Percentiles rank a stretch among this genome's conserved stretches.
Conservation (phyloP, 2,329 filamentous ascomycete species). For the Scleromitrula shiraiana region DNA sequence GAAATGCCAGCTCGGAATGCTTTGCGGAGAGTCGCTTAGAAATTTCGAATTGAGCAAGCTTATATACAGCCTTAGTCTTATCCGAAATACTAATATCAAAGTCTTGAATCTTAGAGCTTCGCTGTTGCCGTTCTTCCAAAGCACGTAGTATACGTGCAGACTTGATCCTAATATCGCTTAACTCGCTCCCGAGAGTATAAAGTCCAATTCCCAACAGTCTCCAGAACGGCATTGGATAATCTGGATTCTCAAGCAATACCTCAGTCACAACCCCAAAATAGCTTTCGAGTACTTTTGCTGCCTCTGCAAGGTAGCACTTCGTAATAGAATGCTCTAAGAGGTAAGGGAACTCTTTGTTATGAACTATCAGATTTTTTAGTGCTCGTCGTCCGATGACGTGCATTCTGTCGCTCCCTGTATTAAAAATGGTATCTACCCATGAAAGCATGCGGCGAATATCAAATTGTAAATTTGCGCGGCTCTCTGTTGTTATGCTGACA, state of each 20-base stretch:
- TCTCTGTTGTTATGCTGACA: constrained; percentile 81
- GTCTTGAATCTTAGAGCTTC: constrained; percentile 87
- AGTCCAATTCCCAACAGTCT: constrained; percentile 80
- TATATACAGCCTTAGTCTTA: constrained; percentile 97
- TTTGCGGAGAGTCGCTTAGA: constrained; percentile 84
- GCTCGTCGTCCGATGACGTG: constrained; percentile 85
- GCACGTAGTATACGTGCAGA: constrained; percentile 73
- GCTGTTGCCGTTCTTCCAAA: constrained; percentile 74
- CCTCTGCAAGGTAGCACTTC: constrained; percentile 78
- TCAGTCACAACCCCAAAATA: constrained; percentile 91
- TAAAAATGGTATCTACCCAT: constrained; percentile 95
- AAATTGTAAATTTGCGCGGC: constrained; percentile 79
- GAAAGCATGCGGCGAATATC: constrained; percentile 86
- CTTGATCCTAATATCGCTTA: constrained; percentile 81
- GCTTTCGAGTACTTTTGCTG: constrained; percentile 78
- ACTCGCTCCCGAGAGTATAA: constrained; percentile 87
- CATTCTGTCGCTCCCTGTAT: constrained; percentile 81
- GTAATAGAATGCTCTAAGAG: constrained; percentile 85
- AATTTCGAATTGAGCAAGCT: constrained; percentile 93
- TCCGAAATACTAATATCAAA: constrained; percentile 98
- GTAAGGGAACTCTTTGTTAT: constrained; percentile 82
- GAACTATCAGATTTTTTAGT: constrained; percentile 78
- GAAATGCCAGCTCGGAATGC: constrained; percentile 81
- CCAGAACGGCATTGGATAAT: constrained; percentile 83
- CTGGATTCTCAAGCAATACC: constrained; percentile 73